Evolutionary conservation across 163 green algal genomes (phyloP).

Genomic region (Prototheca wickerhamii): DNA sequence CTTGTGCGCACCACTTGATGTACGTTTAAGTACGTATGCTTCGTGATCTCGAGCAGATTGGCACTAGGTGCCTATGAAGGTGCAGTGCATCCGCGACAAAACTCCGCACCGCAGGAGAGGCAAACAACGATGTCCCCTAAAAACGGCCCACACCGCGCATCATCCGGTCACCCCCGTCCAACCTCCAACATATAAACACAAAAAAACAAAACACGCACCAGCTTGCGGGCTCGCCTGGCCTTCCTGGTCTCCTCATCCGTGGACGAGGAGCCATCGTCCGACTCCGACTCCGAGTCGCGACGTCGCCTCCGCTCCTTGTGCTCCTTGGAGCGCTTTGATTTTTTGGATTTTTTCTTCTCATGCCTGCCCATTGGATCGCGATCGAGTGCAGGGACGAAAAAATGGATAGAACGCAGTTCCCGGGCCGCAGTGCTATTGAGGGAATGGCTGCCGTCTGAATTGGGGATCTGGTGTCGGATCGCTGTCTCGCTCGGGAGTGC

Average conservation of each 20-base stretch:
- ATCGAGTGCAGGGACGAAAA: too few species aligned
- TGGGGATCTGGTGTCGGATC: too few species aligned
- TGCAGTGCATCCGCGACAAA: too few species aligned
- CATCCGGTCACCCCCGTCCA: not conserved
- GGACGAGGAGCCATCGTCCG: too few species aligned
- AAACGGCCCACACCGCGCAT: not conserved
- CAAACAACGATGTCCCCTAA: not conserved
- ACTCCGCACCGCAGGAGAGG: too few species aligned
- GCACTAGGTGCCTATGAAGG: too few species aligned
- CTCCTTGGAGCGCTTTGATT: conserved; percentile 2
- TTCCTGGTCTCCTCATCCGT: conserved; percentile 23
- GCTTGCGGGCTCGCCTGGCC: conserved; percentile 31
- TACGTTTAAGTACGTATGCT: conserved; percentile 1
- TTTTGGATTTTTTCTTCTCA: conserved; percentile 12
- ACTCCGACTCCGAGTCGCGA: not conserved
- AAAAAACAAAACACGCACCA: conserved; percentile 16
- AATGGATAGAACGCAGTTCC: too few species aligned
- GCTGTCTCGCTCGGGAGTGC: too few species aligned
- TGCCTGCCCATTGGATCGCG: conserved; percentile 24
- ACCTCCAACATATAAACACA: not conserved
- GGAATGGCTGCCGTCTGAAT: too few species aligned
- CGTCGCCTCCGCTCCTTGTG: conserved; percentile 10
- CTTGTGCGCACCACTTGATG: not conserved
- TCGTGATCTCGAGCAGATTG: not conserved
- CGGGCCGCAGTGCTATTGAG: too few species aligned